phyloP scores from a whole-genome alignment of 208 protist genomes.

The Trypanosomatidae sp. region DNA sequence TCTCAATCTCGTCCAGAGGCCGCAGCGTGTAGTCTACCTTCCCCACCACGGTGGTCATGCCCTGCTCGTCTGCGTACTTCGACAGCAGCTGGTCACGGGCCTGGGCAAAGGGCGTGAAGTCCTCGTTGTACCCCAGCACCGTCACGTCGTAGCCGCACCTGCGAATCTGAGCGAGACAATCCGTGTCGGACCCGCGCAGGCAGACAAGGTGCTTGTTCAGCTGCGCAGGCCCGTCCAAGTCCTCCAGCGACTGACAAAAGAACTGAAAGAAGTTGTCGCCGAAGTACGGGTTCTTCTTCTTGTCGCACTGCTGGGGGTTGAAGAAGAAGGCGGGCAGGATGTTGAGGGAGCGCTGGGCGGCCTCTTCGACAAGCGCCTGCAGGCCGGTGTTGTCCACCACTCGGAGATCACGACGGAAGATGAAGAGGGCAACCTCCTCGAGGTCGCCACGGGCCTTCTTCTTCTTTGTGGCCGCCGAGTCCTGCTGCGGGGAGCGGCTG shows the following conservation, averaged over 20 bases:
- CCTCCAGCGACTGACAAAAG: slow-evolving; percentile 56
- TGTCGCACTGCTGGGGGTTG: slow-evolving; percentile 66
- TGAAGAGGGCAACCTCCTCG: slow-evolving; percentile 56
- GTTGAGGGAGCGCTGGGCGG: slow-evolving; percentile 19
- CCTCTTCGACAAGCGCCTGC: slow-evolving; percentile 31
- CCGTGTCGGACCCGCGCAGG: slow-evolving; percentile 50
- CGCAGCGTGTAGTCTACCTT: slow-evolving; percentile 62
- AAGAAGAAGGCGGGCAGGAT: slow-evolving; percentile 80
- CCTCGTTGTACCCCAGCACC: slow-evolving; percentile 65
- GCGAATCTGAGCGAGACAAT: slow-evolving; percentile 41
- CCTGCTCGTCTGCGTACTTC: slow-evolving; percentile 34
- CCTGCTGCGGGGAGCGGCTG: slow-evolving; percentile 13
- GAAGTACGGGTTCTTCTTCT: slow-evolving; percentile 67
- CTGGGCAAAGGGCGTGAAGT: slow-evolving; percentile 73
- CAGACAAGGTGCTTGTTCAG: slow-evolving; percentile 57
- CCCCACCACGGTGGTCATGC: slow-evolving; percentile 33
- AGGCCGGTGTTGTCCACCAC: slow-evolving; percentile 73
- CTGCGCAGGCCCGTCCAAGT: slow-evolving; percentile 52
- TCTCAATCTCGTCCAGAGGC: slow-evolving; percentile 45
- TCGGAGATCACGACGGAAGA: slow-evolving; percentile 74
- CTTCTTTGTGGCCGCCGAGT: slow-evolving; percentile 7
- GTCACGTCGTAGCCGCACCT: slow-evolving; percentile 43
- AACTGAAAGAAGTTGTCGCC: slow-evolving; percentile 68
- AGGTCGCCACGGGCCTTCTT: slow-evolving; percentile 3
- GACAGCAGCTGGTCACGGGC: slow-evolving; percentile 45